Evolutionary conservation across 208 protist species (phyloP), one percentile per base, ranked within the genome.

Genomic region (Acanthamoeba triangularis): DNA sequence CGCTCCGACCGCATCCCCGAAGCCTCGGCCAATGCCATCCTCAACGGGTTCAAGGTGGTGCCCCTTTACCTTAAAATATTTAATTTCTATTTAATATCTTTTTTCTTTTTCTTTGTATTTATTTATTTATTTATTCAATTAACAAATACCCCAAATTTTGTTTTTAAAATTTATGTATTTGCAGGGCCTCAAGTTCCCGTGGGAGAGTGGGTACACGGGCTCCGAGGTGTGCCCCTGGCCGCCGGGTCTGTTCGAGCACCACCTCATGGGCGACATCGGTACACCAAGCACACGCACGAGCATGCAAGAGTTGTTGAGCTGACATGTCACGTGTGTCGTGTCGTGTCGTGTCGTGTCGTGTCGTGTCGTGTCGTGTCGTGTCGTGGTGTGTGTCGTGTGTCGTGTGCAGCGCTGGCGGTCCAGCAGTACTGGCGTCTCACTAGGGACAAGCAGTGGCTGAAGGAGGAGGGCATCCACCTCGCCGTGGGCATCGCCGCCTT

Each of bases 261-360:
- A 97, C 54, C 96, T 97, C 72, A 97, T 65, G 30, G 93, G 95
- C 52, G 96, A 97, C 54, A 74, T 97, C 35, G 87, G 74, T 82
- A 82, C 37, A 8, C 41, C 20, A 41, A 41, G 37, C 37, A 41
- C 37, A 41, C 37, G 37, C 37, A 4, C 37, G 37, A 3, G 3
- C n/a, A n/a, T n/a, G n/a, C n/a, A n/a, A n/a, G n/a, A n/a, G n/a
- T n/a, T n/a, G n/a, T n/a, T n/a, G n/a, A n/a, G n/a, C 52, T 18
- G 52, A 59, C 52, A 18, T 59, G 52, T 18, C 11, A 18, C 16
- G 52, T 59, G 52, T 59, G 7, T 59, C 16, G 7, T 59, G 16
- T 18, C 7, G 16, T 16, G 52, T 59, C 16, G 52, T 18, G 7
- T 59, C 52, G 7, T 7, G 52, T 18, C 7, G 16, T 18, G 16